Base-by-base conservation (phyloP, 2,329 filamentous ascomycete species). In the Fusarium falciforme region DNA sequence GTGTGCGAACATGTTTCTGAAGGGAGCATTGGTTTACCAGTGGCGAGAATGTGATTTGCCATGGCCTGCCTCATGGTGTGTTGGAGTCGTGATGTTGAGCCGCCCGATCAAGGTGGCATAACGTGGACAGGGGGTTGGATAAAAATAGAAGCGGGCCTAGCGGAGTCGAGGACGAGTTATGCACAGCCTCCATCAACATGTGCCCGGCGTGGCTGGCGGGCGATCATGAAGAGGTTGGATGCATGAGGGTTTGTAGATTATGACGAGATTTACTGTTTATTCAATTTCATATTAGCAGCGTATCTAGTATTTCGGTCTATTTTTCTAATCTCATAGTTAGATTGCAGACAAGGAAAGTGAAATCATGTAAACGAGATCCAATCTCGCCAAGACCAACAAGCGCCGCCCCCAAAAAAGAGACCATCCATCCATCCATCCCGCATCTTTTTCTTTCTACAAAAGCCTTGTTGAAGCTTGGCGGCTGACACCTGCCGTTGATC, bases 101-200 rank as follows among this genome's bases (percentile, higher is more conserved):
- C 68, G 64, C 71, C 44, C 47, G 20, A 35, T 11, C 14, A n/a
- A 36, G 29, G 59, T 52, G 67, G 63, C 67, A 74, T 68, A 59
- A 70, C 16, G 20, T 38, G 35, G 5, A 27, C 9, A 38, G 27
- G 27, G 25, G 49, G 49, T 12, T 31, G 63, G 60, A 75, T 75
- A 75, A 73, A 74, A 75, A 74, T 74, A 74, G 72, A 58, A 66
- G 64, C 61, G 62, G 64, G 33, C 14, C 22, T 27, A 25, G 42
- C 6, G 42, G 49, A 54, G 29, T 31, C 9, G 8, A 31, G 29
- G 29, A 3, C 29, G 29, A 31, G 52, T 49, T 64, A 60, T 70
- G 70, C 72, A 73, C 66, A 67, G 72, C 72, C 72, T 74, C 69
- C 69, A 59, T 54, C 54, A 61, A 36, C 36, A 55, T 29, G 31